Evolutionary conservation across 345 rosid genomes (phyloP).

Genomic region (Nephelium lappaceum): DNA sequence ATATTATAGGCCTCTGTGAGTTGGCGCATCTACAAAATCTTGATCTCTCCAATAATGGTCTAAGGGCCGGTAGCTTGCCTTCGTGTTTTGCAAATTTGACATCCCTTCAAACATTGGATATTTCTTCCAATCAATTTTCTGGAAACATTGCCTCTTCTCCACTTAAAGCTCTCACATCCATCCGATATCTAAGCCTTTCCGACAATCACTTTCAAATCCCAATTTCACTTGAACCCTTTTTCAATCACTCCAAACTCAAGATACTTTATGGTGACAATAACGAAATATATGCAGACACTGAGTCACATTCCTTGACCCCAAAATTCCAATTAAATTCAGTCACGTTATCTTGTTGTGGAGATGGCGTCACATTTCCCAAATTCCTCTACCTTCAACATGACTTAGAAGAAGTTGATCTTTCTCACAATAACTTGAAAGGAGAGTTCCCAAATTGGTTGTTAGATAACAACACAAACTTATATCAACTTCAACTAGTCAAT

Average conservation of each 20-base stretch:
- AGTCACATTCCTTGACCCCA: not conserved
- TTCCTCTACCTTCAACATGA: not conserved
- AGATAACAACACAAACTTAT: not conserved
- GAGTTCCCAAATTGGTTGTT: constrained; percentile 13
- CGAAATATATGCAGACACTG: not conserved
- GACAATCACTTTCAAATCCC: constrained; percentile 20
- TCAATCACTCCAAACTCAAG: constrained; percentile 16
- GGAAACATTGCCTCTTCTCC: constrained; percentile 8
- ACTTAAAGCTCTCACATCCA: constrained; percentile 1
- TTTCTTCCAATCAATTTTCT: constrained; percentile 6
- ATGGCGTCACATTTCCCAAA: not conserved
- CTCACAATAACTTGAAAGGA: not conserved
- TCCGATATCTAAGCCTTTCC: not conserved
- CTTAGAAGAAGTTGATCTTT: not conserved
- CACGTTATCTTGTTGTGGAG: not conserved
- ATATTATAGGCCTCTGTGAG: not conserved
- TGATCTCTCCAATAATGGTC: not conserved
- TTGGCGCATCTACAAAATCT: not conserved
- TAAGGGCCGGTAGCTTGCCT: not conserved
- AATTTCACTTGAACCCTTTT: constrained; percentile 11
- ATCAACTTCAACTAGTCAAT: not conserved
- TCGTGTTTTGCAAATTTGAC: not conserved
- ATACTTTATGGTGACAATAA: not conserved
- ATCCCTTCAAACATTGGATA: not conserved
- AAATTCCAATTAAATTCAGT: not conserved